phyloP scores from a whole-genome alignment of 2,329 filamentous ascomycete genomes.

The Alternaria ventricosa region DNA sequence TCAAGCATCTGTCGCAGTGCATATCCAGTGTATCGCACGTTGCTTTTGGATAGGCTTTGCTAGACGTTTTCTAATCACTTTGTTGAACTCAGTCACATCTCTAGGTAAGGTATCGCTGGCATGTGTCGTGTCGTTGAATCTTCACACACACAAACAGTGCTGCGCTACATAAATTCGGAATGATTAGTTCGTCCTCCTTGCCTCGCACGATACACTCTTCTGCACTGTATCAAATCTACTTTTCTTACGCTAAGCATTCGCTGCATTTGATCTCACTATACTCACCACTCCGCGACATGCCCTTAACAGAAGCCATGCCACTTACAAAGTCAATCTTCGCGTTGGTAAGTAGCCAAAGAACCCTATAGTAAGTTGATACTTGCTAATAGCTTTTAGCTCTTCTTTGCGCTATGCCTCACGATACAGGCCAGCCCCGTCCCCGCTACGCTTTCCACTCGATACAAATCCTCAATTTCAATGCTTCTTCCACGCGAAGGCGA shows the following conservation, averaged over 20 bases:
- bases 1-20: background rate
- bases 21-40: background rate
- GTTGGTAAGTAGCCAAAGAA: background rate
- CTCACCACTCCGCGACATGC: background rate
- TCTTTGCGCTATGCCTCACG: background rate
- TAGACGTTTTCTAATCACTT: background rate
- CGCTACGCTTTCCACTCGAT: background rate
- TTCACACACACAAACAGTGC: background rate
- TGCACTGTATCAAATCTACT: background rate
- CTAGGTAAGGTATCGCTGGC: background rate
- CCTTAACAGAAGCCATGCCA: background rate
- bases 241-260: background rate
- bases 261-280: background rate
- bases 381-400: background rate
- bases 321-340: background rate
- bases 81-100: background rate
- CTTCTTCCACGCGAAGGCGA: background rate
- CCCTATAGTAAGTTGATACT: fast-evolving
- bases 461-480: background rate
- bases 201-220: background rate
- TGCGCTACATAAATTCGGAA: background rate
- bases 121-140: background rate
- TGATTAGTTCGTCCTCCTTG: background rate
- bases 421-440: background rate
- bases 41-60: background rate